These are phyloP conservation scores for Yamadazyma atlantica DNA, from an alignment of 1,139 yeast genomes.

Conservation along the genomic window DNA sequence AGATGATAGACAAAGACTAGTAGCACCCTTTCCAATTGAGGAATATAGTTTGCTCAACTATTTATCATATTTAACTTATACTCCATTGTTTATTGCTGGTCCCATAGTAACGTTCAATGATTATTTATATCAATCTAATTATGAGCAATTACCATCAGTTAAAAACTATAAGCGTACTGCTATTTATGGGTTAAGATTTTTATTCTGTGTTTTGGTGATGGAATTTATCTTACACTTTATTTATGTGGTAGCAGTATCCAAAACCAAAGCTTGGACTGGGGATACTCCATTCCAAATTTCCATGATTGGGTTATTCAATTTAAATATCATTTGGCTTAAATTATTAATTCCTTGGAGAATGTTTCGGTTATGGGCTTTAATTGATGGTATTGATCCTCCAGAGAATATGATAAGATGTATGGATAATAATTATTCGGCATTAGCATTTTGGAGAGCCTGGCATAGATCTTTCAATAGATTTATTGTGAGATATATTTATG, in stretches of 20 bases:
- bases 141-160: conserved; percentile 37
- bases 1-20: conserved; percentile 68
- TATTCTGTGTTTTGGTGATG: conserved; percentile 79
- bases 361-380: conserved; percentile 86
- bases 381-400: conserved; percentile 94
- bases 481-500: conserved; percentile 78
- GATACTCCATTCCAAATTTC: conserved; percentile 90
- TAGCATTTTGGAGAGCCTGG: conserved; percentile 99
- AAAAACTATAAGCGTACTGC: conserved; percentile 49
- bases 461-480: conserved; percentile 91
- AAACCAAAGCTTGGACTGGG: conserved; percentile 85
- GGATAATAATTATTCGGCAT: conserved; percentile 88
- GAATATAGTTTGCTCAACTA: conserved; percentile 68
- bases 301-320: conserved; percentile 89
- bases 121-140: conserved; percentile 68
- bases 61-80: conserved; percentile 73
- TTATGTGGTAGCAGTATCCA: conserved; percentile 91
- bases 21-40: conserved; percentile 56
- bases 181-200: conserved; percentile 65
- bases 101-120: conserved; percentile 94
- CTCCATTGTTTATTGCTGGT: conserved; percentile 93
- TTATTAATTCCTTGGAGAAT: conserved; percentile 94
- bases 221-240: conserved; percentile 84
- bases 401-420: conserved; percentile 97
- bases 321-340: conserved; percentile 90